Base-by-base conservation (phyloP, 2,329 filamentous ascomycete genomes). In the Hypoxylon sp. region DNA sequence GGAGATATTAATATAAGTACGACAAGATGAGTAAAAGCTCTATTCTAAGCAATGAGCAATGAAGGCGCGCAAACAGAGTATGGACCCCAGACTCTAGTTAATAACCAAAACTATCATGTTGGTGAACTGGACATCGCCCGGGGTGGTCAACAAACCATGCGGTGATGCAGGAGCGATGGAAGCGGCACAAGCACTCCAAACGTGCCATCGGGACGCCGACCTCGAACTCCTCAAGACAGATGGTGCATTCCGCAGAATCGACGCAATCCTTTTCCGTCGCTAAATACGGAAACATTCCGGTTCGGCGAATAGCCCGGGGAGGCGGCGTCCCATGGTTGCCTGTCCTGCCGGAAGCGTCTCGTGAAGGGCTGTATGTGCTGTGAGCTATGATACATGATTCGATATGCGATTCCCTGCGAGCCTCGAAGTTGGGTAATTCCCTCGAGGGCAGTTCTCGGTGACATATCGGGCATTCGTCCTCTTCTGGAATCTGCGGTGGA, bases 401-500 rank as follows among this genome's bases (percentile, higher is more conserved):
- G 64, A 91, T 89, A 72, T 91, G 89, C 31, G 82, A 78, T 73
- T 89, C 88, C 33, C 89, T 85, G 11, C 86, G 80, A 2, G 78
- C 71, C 73, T 90, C 88, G 62, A 81, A 88, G 68, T 89, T 84
- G 1, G 84, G 78, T 1, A 90, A 81, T 3, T 77, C 78, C 17
- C 83, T 82, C 1, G 88, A 85, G 0, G 92, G 91, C 2, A 94
- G 84, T 79, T 94, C 91, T 40, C 84, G 81, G 75, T 92, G 91
- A 74, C 92, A 95, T 49, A 95, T 87, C 0, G 92, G 92, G 69
- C 92, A 95, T 74, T 93, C 91, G 76, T 95, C 92, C 76, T 94
- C 92, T 77, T 95, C 92, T 5, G 85, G 83, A 74, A 87, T 84
- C 62, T 86, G 87, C 1, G 82, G 84, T 10, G 83, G 83, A 3